Conservation (phyloP, 257 asterid genomes). For the Solanum microdontum region DNA sequence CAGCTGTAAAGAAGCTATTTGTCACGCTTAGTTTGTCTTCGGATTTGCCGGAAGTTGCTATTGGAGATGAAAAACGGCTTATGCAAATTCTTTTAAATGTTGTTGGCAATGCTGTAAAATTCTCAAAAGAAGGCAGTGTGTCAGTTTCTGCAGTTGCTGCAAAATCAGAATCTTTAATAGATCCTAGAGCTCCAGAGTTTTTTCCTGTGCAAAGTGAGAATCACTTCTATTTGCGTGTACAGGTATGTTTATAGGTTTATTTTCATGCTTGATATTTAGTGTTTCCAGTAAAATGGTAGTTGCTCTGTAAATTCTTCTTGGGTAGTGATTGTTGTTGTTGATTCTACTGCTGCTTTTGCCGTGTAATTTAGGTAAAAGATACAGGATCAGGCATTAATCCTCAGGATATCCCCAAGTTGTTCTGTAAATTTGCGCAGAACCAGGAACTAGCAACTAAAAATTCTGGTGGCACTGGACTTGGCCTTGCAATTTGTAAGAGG, state of each 20-base stretch:
- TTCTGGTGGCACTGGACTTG: conserved; percentile 88
- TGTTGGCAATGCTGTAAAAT: conserved; percentile 92
- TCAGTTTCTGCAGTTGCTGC: conserved; percentile 70
- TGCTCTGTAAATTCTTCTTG: neutral
- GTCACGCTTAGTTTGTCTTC: conserved; percentile 58
- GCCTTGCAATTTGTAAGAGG: conserved; percentile 95
- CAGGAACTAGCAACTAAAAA: conserved; percentile 60
- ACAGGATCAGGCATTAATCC: conserved; percentile 84
- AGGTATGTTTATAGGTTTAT: conserved; percentile 36
- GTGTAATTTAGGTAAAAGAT: conserved; percentile 68
- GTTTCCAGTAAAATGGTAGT: neutral
- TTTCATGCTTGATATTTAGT: neutral
- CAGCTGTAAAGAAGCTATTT: conserved; percentile 67
- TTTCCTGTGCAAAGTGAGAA: conserved; percentile 59
- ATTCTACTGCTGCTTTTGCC: neutral
- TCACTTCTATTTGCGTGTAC: conserved; percentile 80
- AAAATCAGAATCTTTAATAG: conserved; percentile 64
- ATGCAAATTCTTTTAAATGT: conserved; percentile 83
- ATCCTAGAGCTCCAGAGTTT: conserved; percentile 73
- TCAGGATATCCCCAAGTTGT: conserved; percentile 77
- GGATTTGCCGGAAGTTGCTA: conserved; percentile 66
- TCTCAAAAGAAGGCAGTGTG: conserved; percentile 82
- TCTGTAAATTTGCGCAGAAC: conserved; percentile 76
- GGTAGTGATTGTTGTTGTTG: neutral
- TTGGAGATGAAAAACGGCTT: conserved; percentile 89